Conservation (phyloP, 2,329 filamentous ascomycete species). For the Canariomyces notabilis region DNA sequence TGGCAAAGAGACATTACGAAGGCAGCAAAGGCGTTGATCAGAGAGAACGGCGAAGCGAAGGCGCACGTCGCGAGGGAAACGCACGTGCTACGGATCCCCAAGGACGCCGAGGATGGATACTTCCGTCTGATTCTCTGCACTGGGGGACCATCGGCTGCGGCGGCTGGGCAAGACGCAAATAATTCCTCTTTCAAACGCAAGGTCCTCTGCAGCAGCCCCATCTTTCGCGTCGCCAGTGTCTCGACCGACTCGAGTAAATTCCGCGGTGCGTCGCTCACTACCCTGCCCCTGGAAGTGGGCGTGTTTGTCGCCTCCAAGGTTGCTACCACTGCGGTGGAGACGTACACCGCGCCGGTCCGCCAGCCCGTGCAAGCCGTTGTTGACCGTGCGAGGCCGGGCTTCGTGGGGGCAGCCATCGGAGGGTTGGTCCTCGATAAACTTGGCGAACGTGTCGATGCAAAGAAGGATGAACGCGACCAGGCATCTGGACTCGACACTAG, state of each 20-base stretch:
- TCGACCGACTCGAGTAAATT: conserved; percentile 56
- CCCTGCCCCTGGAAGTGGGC: conserved; percentile 61
- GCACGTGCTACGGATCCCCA: conserved; percentile 59
- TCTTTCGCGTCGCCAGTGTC: conserved; percentile 64
- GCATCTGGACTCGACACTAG: conserved; percentile 43
- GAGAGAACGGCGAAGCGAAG: conserved; percentile 37
- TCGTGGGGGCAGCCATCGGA: conserved; percentile 38
- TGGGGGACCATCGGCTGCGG: conserved; percentile 28
- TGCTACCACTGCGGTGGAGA: conserved; percentile 40
- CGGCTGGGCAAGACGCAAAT: conserved; percentile 15
- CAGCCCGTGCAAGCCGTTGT: conserved; percentile 39
- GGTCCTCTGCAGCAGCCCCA: conserved; percentile 59
- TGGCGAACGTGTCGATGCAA: conserved; percentile 16
- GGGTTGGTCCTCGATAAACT: conserved; percentile 36
- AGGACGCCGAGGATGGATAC: conserved; percentile 60
- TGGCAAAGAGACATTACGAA: conserved; percentile 64
- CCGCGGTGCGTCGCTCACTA: conserved; percentile 59
- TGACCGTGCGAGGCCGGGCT: conserved; percentile 33
- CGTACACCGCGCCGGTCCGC: conserved; percentile 39
- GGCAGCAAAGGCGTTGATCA: conserved; percentile 53
- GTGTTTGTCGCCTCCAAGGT: conserved; percentile 49
- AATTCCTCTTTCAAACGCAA: conserved; percentile 32
- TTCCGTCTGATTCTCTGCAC: conserved; percentile 61
- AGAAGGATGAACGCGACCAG: conserved; percentile 15
- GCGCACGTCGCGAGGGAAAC: conserved; percentile 57